Evolutionary conservation across 495 filamentous ascomycete genomes (phyloP), one percentile per base, ranked within the genome.

Genomic region (Ascodesmis nigricans): DNA sequence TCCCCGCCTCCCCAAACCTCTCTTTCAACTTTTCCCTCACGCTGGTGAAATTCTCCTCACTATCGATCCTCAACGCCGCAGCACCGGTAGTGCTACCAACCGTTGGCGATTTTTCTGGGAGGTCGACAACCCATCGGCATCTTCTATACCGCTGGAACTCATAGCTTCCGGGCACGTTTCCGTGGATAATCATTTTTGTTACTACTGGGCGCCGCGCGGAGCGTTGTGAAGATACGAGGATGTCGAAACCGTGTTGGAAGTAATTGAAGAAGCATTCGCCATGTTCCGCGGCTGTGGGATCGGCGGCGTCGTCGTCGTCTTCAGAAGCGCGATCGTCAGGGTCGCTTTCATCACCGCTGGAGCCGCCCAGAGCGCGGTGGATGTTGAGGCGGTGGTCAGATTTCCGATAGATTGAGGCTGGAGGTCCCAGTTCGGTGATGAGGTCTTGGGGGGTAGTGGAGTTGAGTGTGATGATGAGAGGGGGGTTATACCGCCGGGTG

Each of bases 371-470:
- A 46, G 32, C 57, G 43, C 69, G 71, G 53, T 93, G 84, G 27
- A 92, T 87, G n/a, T 78, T 78, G 53, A 93, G 73, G 22, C 78
- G 65, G 45, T 79, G 73, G 52, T 92, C 84, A 52, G 79, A 78
- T 62, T 91, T 95, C 42, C 78, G 65, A 54, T 92, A 91, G 22
- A 90, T 90, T 13, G 82, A 78, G 56, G 91, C 81, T n/a, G 87
- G 87, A 2, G 87, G 78, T 0, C 87, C 87, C 18, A 97, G 68
- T 40, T 91, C 82, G 24, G 74, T 67, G 15, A 93, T 67, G 3
- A 97, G 59, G 43, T 93, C 82, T 58, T 97, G 87, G 0, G 78
- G 74, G 5, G 77, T 81, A 0, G 82, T 92, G 45, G 79, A 65
- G 33, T 77, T 75, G 1, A 97, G 58, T 1, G 54, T 65, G 24